These are phyloP conservation scores for Nemania sp. DNA, from an alignment of 2,329 filamentous ascomycete species.

Conservation along the genomic window DNA sequence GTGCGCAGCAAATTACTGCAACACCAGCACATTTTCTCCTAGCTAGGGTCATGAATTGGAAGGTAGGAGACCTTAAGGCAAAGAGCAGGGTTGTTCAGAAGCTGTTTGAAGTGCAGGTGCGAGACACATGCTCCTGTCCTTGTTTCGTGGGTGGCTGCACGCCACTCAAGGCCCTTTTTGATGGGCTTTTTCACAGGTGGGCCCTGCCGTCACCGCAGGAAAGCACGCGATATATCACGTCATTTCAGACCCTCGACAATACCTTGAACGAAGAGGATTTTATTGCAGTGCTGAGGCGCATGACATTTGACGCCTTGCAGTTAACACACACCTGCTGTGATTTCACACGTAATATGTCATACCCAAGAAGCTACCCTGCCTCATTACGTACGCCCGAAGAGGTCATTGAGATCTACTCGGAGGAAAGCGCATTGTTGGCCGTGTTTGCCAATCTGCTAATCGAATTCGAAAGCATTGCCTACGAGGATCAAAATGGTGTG, in stretches of 20 bases:
- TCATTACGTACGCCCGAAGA: no score
- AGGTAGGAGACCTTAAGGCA: neutral
- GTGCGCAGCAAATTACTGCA: neutral
- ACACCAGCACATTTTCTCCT: conserved; percentile 18
- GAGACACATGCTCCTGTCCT: conserved; percentile 11
- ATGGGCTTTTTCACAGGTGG: no score
- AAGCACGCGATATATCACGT: no score
- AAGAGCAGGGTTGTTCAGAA: neutral
- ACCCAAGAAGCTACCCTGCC: no score
- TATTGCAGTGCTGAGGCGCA: neutral
- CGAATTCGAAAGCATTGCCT: conserved; percentile 18
- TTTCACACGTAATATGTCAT: no score
- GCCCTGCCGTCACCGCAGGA: neutral
- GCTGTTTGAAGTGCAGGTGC: neutral
- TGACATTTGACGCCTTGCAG: conserved; percentile 23
- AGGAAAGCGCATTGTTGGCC: conserved; percentile 5
- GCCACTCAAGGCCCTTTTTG: neutral
- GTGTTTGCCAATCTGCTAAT: conserved; percentile 9
- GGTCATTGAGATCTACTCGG: conserved; percentile 15
- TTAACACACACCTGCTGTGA: conserved; percentile 25
- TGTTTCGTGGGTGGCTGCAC: conserved; percentile 17
- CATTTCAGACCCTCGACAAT: neutral
- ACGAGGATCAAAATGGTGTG: conserved; percentile 11
- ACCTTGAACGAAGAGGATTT: neutral
- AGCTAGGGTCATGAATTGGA: neutral